Base-by-base conservation (phyloP, 2,329 filamentous ascomycete species). In the Huntiella omanensis region DNA sequence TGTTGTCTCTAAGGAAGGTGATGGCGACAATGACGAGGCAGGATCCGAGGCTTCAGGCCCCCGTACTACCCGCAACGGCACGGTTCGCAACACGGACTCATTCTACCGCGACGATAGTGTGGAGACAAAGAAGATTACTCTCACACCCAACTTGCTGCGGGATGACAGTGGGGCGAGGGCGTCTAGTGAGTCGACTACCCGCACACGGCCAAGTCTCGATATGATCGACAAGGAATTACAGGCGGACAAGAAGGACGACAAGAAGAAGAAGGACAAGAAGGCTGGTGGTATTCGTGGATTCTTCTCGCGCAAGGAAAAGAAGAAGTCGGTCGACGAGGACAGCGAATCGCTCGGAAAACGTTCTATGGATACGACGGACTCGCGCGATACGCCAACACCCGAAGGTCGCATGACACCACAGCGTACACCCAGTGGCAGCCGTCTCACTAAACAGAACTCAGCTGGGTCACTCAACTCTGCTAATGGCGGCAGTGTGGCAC, bases 101-200 rank as follows among this genome's bases (percentile, higher is more conserved):
- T 95, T 96, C 68, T 95, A 95, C 69, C 93, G 86, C 61, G 91
- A 96, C 57, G 88, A 98, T 57, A 85, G 76, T 32, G 81, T 85
- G 34, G 91, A 96, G 61, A 95, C 91, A 2, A 86, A 92, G 62
- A 96, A 96, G 65, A 96, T 98, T 54, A 93, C 87, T 0, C 72
- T 98, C 39, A 98, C 91, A 3, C 91, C 91, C 1, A 93, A 93
- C 54, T 64, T 98, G 45, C 66, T 96, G 36, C 78, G 88, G 37
- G 88, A 96, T 53, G 87, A 95, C 54, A 70, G 67, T 52, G 62
- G 67, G 36, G 50, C 71, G 64, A 60, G 68, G 64, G 59, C 88
- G 69, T 63, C 63, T 2, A 58, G 57, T 8, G 62, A 65, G 16
- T 63, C 62, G 2, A 64, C 64, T 53, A 76, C 68, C 54, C 55